Evolutionary conservation across 176 grass and related monocot genomes (phyloP).

Genomic region (Avena sativa): DNA sequence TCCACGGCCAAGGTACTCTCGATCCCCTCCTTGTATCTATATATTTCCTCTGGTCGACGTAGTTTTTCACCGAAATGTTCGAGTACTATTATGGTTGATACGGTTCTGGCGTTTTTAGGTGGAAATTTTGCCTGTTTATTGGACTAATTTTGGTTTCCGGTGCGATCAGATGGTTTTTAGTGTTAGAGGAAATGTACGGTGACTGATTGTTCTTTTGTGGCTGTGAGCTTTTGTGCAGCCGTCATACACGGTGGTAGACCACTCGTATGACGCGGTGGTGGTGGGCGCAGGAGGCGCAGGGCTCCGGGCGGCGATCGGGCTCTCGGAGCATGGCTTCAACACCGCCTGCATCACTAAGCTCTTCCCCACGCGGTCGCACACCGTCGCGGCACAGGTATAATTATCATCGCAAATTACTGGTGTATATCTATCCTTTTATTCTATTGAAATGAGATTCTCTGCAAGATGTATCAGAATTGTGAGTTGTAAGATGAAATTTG

Average conservation of each 20-base stretch:
- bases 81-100: background rate
- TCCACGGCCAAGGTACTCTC: slow-evolving; percentile 64
- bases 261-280: slow-evolving; percentile 93
- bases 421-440: background rate
- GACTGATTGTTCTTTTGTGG: slow-evolving; percentile 23
- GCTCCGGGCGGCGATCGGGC: slow-evolving; percentile 87
- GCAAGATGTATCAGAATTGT: background rate
- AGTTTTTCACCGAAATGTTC: background rate
- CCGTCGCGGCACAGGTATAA: slow-evolving; percentile 86
- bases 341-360: slow-evolving; percentile 99
- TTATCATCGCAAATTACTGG: background rate
- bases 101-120: background rate
- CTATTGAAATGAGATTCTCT: background rate
- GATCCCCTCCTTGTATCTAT: slow-evolving; percentile 25
- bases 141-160: background rate
- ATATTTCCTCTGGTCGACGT: background rate
- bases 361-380: slow-evolving; percentile 96
- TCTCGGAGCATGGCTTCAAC: slow-evolving; percentile 96
- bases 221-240: slow-evolving; percentile 45
- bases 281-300: slow-evolving; percentile 94
- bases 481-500: background rate
- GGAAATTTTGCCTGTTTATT: background rate
- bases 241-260: slow-evolving; percentile 93
- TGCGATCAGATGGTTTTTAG: background rate
- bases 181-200: background rate